These are phyloP conservation scores for Strobilomyces confusus DNA, from an alignment of 768 basidiomycete species.

Conservation along the genomic window DNA sequence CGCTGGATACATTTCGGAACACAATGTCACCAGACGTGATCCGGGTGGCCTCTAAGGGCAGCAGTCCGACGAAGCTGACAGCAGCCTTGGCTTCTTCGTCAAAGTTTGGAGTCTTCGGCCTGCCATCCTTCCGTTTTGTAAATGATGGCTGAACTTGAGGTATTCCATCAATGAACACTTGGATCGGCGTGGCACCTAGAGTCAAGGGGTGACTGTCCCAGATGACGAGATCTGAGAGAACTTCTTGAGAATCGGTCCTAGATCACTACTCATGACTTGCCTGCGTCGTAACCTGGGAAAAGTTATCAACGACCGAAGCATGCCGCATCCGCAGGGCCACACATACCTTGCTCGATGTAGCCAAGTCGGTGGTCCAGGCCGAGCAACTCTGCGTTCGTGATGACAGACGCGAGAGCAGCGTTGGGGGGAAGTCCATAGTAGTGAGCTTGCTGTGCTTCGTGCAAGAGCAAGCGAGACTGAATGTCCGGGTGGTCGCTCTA, in stretches of 20 bases:
- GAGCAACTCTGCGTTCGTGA: conserved; percentile 58
- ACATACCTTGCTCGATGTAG: conserved; percentile 55
- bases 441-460: conserved; percentile 82
- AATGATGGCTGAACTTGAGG: conserved; percentile 46
- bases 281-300: conserved; percentile 63
- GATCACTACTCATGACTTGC: conserved; percentile 12
- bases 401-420: conserved; percentile 71
- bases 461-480: conserved; percentile 72
- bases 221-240: conserved; percentile 41
- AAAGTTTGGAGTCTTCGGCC: conserved; percentile 55
- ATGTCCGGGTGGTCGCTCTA: conserved; percentile 66
- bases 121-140: conserved; percentile 40
- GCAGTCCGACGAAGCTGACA: conserved; percentile 62
- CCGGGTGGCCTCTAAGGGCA: conserved; percentile 49
- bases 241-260: neutral
- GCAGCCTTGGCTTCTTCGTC: conserved; percentile 56
- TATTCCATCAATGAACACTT: conserved; percentile 85
- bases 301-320: conserved; percentile 1
- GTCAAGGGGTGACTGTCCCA: conserved; percentile 79
- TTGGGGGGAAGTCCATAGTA: conserved; percentile 73
- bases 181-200: conserved; percentile 74
- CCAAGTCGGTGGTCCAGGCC: conserved; percentile 84
- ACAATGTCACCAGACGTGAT: conserved; percentile 36
- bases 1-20: conserved; percentile 50
- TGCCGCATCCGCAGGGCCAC: neutral